Conservation (phyloP, 768 basidiomycete species). For the Tephrocybe sp. region DNA sequence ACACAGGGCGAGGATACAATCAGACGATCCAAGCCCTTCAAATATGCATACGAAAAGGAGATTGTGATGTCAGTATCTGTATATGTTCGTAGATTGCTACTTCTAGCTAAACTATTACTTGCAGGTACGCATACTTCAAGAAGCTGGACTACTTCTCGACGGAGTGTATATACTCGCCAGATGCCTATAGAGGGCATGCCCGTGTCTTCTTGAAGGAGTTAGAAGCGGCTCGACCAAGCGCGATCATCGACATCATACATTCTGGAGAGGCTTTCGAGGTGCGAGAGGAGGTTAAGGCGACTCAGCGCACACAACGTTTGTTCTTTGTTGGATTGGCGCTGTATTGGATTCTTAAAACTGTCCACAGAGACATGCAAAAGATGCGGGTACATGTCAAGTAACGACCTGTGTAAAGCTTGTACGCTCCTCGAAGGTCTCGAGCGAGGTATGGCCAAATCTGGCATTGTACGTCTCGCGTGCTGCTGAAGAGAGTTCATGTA, state of each 20-base stretch:
- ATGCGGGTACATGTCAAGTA: constrained; percentile 96
- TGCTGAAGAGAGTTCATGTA: neutral
- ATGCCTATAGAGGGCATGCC: constrained; percentile 97
- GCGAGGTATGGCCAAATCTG: constrained; percentile 68
- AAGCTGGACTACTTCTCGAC: constrained; percentile 99
- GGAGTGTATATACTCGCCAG: constrained; percentile 98
- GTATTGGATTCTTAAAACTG: constrained; percentile 1
- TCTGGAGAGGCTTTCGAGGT: constrained; percentile 92
- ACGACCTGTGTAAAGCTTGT: constrained; percentile 96
- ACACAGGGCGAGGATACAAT: constrained; percentile 97
- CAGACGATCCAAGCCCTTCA: constrained; percentile 98
- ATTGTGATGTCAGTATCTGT: constrained; percentile 84
- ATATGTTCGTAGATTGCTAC: neutral
- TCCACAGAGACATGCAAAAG: constrained; percentile 80
- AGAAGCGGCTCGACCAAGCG: constrained; percentile 90
- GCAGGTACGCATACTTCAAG: constrained; percentile 98
- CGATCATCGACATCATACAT: constrained; percentile 97
- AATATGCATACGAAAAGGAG: constrained; percentile 99
- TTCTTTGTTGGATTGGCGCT: constrained; percentile 15
- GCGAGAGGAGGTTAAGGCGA: constrained; percentile 79
- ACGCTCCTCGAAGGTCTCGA: constrained; percentile 89
- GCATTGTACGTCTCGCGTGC: constrained; percentile 48
- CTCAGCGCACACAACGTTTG: constrained; percentile 84
- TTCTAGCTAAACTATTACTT: neutral
- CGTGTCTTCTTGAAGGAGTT: constrained; percentile 93